phyloP scores from a whole-genome alignment of 2,329 filamentous ascomycete genomes.

The Apiospora saccharicola region DNA sequence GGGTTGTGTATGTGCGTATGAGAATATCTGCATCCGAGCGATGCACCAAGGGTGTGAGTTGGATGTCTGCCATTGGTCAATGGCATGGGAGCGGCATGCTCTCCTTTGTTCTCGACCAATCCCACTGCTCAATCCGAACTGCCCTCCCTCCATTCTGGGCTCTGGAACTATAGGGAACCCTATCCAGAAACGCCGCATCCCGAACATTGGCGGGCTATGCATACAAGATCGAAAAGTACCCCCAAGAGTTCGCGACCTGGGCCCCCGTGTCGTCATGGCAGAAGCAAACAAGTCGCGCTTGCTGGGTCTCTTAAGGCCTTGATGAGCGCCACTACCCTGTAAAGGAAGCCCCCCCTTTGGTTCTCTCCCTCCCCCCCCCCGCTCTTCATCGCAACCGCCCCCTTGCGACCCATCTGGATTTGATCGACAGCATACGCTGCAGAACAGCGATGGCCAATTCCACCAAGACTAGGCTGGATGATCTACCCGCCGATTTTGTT shows the following conservation, averaged over 20 bases:
- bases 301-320: conserved; percentile 3
- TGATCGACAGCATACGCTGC: not conserved
- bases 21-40: conserved; percentile 11
- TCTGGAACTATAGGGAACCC: conserved; percentile 14
- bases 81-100: not conserved
- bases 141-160: not conserved
- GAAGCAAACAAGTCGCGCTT: not conserved
- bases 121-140: not conserved
- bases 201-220: conserved; percentile 14
- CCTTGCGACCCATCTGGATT: conserved; percentile 3
- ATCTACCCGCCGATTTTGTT: conserved; percentile 17
- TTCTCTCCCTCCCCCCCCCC: not conserved
- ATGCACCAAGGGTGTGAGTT: not conserved
- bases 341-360: not conserved
- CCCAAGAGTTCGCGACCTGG: conserved; percentile 13
- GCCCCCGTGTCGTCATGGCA: conserved; percentile 6
- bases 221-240: not conserved
- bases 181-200: not conserved
- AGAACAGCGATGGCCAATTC: conserved; percentile 4
- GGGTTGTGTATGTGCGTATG: conserved; percentile 5
- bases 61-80: not conserved
- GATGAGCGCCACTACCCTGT: conserved; percentile 1
- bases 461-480: conserved; percentile 4
- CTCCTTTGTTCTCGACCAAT: not conserved
- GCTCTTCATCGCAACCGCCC: not conserved